Conservation (phyloP, 108 stramenopile genomes). For the Nitzschia putrida region DNA sequence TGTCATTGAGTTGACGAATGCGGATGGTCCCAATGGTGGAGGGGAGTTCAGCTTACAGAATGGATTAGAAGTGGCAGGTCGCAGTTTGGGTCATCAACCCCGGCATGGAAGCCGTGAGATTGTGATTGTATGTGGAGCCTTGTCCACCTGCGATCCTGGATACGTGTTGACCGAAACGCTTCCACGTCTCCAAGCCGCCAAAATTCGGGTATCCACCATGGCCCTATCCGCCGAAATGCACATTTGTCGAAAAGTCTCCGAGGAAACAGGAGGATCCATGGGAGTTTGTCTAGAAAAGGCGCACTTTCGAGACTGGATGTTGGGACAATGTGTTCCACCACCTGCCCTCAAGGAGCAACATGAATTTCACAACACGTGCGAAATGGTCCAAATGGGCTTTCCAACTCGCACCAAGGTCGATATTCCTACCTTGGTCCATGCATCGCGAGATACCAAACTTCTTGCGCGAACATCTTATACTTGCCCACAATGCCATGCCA, state of each 20-base stretch:
- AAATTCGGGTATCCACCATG: conserved; percentile 68
- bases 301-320: conserved; percentile 75
- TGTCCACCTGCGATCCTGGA: conserved; percentile 84
- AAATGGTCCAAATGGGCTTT: conserved; percentile 87
- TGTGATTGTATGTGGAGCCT: conserved; percentile 64
- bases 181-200: conserved; percentile 59
- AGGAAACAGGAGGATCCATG: conserved; percentile 71
- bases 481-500: conserved; percentile 83
- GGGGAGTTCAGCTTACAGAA: conserved; percentile 84
- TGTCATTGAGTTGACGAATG: conserved; percentile 43
- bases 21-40: conserved; percentile 49
- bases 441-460: conserved; percentile 53
- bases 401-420: conserved; percentile 67
- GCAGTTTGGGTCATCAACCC: conserved; percentile 80
- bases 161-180: conserved; percentile 73
- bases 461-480: conserved; percentile 74
- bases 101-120: conserved; percentile 83
- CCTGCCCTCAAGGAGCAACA: conserved; percentile 38
- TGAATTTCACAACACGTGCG: conserved; percentile 46
- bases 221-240: conserved; percentile 80
- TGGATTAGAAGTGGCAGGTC: conserved; percentile 88
- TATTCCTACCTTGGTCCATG: conserved; percentile 75
- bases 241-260: conserved; percentile 77
- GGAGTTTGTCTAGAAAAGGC: conserved; percentile 75
- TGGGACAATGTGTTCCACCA: conserved; percentile 74